Evolutionary conservation across 2,329 filamentous ascomycete genomes (phyloP).

Genomic region (Colletotrichum gigasporum): DNA sequence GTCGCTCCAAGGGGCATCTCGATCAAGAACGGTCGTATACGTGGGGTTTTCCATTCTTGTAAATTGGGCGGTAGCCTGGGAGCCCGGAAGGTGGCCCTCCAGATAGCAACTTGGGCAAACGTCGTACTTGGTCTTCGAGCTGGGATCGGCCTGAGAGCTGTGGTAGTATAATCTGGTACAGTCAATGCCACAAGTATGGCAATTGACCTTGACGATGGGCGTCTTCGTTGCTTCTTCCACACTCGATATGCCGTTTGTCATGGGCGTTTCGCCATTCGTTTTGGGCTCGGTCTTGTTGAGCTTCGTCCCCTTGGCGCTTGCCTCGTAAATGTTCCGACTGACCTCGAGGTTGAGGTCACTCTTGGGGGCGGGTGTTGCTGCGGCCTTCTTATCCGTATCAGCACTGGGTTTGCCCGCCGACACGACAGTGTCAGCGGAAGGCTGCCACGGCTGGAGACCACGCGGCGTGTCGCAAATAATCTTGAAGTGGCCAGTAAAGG

Average conservation of each 20-base stretch:
- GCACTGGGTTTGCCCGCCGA: slow-evolving; percentile 67
- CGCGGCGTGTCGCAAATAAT: slow-evolving; percentile 95
- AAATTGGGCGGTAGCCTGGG: slow-evolving; percentile 83
- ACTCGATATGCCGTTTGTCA: slow-evolving; percentile 71
- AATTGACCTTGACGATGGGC: slow-evolving; percentile 77
- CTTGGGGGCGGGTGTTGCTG: slow-evolving; percentile 73
- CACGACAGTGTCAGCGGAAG: slow-evolving; percentile 78
- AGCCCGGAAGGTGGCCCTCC: slow-evolving; percentile 83
- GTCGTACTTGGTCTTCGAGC: slow-evolving; percentile 79
- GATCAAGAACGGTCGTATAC: slow-evolving; percentile 80
- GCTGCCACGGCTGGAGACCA: slow-evolving; percentile 94
- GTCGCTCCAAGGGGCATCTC: slow-evolving; percentile 91
- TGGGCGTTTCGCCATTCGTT: slow-evolving; percentile 77
- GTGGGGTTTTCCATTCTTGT: slow-evolving; percentile 89
- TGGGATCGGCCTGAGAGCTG: slow-evolving; percentile 64
- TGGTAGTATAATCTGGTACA: slow-evolving; percentile 76
- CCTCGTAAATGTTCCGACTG: slow-evolving; percentile 94
- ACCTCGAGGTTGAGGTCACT: slow-evolving; percentile 91
- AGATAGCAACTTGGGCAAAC: slow-evolving; percentile 92
- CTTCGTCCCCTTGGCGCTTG: slow-evolving; percentile 80
- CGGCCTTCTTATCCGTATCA: slow-evolving; percentile 80
- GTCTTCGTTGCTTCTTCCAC: slow-evolving; percentile 72
- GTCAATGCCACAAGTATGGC: slow-evolving; percentile 91
- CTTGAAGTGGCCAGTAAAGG: slow-evolving; percentile 97
- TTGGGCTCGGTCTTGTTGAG: slow-evolving; percentile 76